Evolutionary conservation across 768 basidiomycete species (phyloP), one percentile per base, ranked within the genome.

Genomic region (Cyclocybe aegerita): DNA sequence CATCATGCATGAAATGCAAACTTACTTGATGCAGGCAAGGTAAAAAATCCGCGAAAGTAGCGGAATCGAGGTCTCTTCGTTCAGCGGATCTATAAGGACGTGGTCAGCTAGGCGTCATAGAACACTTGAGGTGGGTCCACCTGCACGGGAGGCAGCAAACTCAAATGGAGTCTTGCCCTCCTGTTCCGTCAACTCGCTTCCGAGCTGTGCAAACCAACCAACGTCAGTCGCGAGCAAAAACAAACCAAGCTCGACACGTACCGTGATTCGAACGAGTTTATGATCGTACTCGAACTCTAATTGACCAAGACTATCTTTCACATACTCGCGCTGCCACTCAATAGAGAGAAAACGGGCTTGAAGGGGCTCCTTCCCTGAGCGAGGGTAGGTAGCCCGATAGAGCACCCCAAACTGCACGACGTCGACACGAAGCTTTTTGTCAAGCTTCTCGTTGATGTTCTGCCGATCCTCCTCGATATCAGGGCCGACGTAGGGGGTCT

Each of bases 341-440:
- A 83, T 69, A 0, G 88, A 90, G 62, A 86, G 91, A 2, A 73
- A 70, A 7, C 82, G 78, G 12, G 74, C 64, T 12, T 58, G 58
- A 39, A 66, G 65, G 7, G 60, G 67, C 7, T 54, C 59, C 59
- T 63, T 46, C 46, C 62, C 60, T 55, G 48, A 57, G 33, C 56
- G 34, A 34, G 68, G 63, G 60, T 72, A 66, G 32, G 53, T 60
- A 7, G 68, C 61, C 29, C 75, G 71, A 58, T 78, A 81, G 61
- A 79, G 79, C 31, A 78, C 56, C 16, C 90, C 89, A 53, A 90
- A 83, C 64, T 91, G 89, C 38, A 91, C 69, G 7, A 71, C 69
- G 48, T 79, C 73, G 9, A 91, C 70, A 31, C 83, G 80, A 16
- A 89, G 67, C 9, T 70, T 70, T 6, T 75, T 66, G 11, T 76